Conservation (phyloP, 108 stramenopile genomes). For the Licmophora abbreviata region DNA sequence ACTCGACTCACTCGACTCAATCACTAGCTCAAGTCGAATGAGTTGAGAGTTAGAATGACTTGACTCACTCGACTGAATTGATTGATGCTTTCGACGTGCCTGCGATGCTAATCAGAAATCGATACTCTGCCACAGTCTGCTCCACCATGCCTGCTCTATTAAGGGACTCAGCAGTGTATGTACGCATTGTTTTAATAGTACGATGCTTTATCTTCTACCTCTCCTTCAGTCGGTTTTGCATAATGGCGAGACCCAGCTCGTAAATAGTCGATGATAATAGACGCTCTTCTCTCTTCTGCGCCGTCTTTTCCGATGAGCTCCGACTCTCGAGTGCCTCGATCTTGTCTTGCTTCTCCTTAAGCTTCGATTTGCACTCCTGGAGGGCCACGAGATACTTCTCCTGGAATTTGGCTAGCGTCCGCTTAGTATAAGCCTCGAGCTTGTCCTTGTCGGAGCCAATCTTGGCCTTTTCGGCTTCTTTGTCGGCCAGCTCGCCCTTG, state of each 20-base stretch:
- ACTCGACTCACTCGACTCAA: too few species aligned
- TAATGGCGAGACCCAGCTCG: slow-evolving; percentile 85
- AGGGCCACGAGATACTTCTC: slow-evolving; percentile 91
- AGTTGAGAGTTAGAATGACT: too few species aligned
- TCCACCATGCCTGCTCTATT: too few species aligned
- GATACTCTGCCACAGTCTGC: too few species aligned
- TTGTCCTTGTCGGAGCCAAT: slow-evolving; percentile 86
- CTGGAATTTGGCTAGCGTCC: slow-evolving; percentile 88
- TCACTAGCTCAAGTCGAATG: too few species aligned
- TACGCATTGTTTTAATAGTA: not conserved
- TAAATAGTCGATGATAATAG: slow-evolving; percentile 86
- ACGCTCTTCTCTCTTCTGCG: slow-evolving; percentile 86
- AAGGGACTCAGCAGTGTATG: too few species aligned
- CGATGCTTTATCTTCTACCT: slow-evolving; percentile 16
- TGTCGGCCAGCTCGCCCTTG: slow-evolving; percentile 59
- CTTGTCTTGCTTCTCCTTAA: slow-evolving; percentile 88
- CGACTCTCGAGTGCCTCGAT: slow-evolving; percentile 63
- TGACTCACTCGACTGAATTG: too few species aligned
- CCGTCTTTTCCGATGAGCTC: slow-evolving; percentile 72
- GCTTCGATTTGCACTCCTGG: slow-evolving; percentile 84
- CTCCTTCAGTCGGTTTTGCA: slow-evolving; percentile 73
- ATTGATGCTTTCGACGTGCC: too few species aligned
- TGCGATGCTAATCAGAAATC: too few species aligned
- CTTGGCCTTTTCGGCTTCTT: slow-evolving; percentile 69
- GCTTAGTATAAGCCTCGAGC: slow-evolving; percentile 89